phyloP scores from a whole-genome alignment of 148 eudicot species.

The Simmondsia chinensis region DNA sequence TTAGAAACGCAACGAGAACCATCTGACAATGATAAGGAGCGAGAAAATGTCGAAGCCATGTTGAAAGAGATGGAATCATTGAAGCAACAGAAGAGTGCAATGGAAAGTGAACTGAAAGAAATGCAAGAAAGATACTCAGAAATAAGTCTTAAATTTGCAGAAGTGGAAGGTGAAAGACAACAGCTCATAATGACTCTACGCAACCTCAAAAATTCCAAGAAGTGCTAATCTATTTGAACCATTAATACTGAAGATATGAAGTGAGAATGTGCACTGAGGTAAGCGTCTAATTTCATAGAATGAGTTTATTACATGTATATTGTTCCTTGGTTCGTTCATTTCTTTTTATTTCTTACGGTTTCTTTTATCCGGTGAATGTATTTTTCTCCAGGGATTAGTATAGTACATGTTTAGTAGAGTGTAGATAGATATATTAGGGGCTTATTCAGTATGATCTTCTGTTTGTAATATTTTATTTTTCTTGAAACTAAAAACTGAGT shows the following conservation, averaged over 20 bases:
- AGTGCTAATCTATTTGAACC: constrained; percentile 14
- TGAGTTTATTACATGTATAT: too few species aligned
- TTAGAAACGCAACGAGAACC: constrained; percentile 12
- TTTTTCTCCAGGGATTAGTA: too few species aligned
- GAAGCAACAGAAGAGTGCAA: constrained; percentile 53
- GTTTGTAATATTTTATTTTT: too few species aligned
- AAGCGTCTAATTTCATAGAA: too few species aligned
- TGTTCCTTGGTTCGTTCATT: too few species aligned
- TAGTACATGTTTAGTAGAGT: too few species aligned
- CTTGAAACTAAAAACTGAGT: too few species aligned
- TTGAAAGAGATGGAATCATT: constrained; percentile 38
- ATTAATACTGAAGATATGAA: background rate
- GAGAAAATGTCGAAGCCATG: constrained; percentile 23
- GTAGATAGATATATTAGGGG: too few species aligned
- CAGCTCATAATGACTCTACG: constrained; percentile 75
- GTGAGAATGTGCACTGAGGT: too few species aligned
- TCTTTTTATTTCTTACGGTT: too few species aligned
- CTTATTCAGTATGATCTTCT: too few species aligned
- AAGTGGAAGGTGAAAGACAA: constrained; percentile 97
- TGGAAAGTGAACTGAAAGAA: constrained; percentile 84
- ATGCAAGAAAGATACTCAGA: constrained; percentile 92
- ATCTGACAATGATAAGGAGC: constrained; percentile 8
- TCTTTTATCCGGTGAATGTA: too few species aligned
- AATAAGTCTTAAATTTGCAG: constrained; percentile 91
- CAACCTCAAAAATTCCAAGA: constrained; percentile 59